Evolutionary conservation across 352 stramenopile species (phyloP).

Genomic region (Pythium oligandrum): DNA sequence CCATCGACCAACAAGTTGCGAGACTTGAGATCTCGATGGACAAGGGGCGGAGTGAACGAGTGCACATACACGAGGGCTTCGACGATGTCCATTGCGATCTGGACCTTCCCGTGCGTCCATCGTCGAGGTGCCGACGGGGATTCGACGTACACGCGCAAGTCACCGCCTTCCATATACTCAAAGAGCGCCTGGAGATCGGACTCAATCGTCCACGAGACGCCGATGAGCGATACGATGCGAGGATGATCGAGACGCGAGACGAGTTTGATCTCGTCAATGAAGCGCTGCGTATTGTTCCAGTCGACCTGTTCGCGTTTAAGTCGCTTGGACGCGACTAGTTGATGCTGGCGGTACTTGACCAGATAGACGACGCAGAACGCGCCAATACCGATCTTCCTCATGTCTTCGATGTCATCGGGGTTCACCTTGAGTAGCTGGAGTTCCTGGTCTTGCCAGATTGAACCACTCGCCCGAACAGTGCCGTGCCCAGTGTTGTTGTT

Average conservation of each 20-base stretch:
- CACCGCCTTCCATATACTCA: slow-evolving; percentile 63
- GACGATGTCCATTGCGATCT: slow-evolving; percentile 26
- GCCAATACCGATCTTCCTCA: slow-evolving; percentile 35
- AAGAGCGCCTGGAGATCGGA: slow-evolving; percentile 57
- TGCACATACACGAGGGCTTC: slow-evolving; percentile 48
- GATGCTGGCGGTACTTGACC: slow-evolving; percentile 28
- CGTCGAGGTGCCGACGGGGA: slow-evolving; percentile 18
- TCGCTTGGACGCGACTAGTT: slow-evolving; percentile 30
- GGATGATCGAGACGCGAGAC: slow-evolving; percentile 55
- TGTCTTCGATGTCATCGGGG: slow-evolving; percentile 36
- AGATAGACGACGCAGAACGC: slow-evolving; percentile 36
- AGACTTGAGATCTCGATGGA: slow-evolving; percentile 39
- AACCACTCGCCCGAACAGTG: slow-evolving; percentile 21
- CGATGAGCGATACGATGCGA: slow-evolving; percentile 59
- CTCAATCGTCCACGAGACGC: slow-evolving; percentile 61
- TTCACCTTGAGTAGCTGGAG: slow-evolving; percentile 34
- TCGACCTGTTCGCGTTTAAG: slow-evolving; percentile 34
- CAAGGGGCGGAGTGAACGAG: slow-evolving; percentile 29
- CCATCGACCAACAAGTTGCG: slow-evolving; percentile 30
- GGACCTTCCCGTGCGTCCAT: slow-evolving; percentile 35
- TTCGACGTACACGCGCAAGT: slow-evolving; percentile 51
- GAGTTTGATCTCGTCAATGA: slow-evolving; percentile 76
- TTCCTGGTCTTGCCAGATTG: slow-evolving; percentile 35
- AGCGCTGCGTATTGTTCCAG: slow-evolving; percentile 39
- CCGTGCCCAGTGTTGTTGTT: slow-evolving; percentile 11